These are phyloP conservation scores for Suillus subaureus DNA, from an alignment of 768 basidiomycete species.

Conservation along the genomic window DNA sequence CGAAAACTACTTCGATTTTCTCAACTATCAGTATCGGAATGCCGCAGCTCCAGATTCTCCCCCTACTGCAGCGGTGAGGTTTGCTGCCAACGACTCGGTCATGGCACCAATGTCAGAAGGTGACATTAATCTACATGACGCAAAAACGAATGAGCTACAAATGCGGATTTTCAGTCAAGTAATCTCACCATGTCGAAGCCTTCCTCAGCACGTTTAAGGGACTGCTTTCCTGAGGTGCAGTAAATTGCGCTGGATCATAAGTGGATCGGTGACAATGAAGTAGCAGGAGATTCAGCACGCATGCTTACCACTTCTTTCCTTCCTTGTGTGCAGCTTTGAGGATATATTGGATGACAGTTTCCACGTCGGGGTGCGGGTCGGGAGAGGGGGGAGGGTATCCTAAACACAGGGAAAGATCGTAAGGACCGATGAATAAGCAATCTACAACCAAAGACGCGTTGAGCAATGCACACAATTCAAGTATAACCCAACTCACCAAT, in stretches of 20 bases:
- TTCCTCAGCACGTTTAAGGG: conserved; percentile 45
- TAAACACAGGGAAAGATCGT: conserved; percentile 64
- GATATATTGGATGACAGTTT: conserved; percentile 58
- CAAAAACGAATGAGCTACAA: conserved; percentile 6
- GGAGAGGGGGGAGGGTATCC: conserved; percentile 64
- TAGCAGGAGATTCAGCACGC: background rate
- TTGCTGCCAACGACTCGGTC: conserved; percentile 33
- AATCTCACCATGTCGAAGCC: conserved; percentile 54
- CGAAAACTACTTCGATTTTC: background rate
- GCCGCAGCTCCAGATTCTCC: conserved; percentile 12
- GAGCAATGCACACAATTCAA: background rate
- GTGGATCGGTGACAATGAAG: background rate
- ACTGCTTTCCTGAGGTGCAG: conserved; percentile 48
- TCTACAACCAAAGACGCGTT: conserved; percentile 30
- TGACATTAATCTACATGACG: conserved; percentile 48
- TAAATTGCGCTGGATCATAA: conserved; percentile 44
- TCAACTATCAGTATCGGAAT: conserved; percentile 16
- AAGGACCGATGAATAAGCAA: conserved; percentile 66
- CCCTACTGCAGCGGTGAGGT: conserved; percentile 25
- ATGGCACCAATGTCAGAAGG: conserved; percentile 47
- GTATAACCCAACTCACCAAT: conserved; percentile 44
- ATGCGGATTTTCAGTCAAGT: conserved; percentile 18
- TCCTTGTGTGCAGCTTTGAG: conserved; percentile 49
- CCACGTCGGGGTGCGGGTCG: conserved; percentile 66
- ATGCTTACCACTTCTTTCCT: conserved; percentile 64